phyloP scores from a whole-genome alignment of 1,139 yeast genomes.

The Taphrina wiesneri region DNA sequence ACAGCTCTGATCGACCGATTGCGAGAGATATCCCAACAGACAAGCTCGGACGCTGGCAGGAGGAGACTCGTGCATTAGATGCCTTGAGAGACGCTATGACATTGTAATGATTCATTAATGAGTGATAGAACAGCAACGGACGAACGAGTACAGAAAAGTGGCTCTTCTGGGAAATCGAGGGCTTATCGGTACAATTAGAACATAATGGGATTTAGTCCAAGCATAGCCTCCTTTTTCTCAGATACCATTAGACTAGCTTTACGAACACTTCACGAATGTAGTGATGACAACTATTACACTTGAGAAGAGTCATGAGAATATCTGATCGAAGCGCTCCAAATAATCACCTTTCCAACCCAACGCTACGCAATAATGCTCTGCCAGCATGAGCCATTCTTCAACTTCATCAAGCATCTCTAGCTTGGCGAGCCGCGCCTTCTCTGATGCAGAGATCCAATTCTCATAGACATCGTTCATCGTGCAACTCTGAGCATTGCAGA shows the following conservation, averaged over 20 bases:
- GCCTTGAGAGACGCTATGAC: conserved; percentile 10
- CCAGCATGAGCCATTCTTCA: conserved; percentile 75
- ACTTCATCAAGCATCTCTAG: conserved; percentile 85
- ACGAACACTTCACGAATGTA: no score
- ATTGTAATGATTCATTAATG: conserved; percentile 8
- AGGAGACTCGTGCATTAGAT: conserved; percentile 21
- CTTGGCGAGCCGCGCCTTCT: conserved; percentile 48
- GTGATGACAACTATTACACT: no score
- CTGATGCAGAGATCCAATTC: conserved; percentile 56
- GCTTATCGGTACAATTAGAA: background rate
- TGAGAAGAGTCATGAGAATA: background rate
- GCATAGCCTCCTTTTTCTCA: background rate
- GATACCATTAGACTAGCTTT: no score
- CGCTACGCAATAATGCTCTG: conserved; percentile 72
- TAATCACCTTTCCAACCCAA: conserved; percentile 39
- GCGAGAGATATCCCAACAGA: conserved; percentile 23
- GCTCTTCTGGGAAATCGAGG: background rate
- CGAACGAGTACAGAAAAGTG: background rate
- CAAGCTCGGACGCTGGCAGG: conserved; percentile 21
- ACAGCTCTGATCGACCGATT: background rate
- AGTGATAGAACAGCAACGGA: background rate
- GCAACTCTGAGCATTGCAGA: conserved; percentile 48
- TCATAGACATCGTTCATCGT: conserved; percentile 64
- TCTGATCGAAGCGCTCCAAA: background rate
- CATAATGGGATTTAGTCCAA: background rate